Conservation (phyloP, 164 flowering plant genomes). For the Stephania yunnanensis region DNA sequence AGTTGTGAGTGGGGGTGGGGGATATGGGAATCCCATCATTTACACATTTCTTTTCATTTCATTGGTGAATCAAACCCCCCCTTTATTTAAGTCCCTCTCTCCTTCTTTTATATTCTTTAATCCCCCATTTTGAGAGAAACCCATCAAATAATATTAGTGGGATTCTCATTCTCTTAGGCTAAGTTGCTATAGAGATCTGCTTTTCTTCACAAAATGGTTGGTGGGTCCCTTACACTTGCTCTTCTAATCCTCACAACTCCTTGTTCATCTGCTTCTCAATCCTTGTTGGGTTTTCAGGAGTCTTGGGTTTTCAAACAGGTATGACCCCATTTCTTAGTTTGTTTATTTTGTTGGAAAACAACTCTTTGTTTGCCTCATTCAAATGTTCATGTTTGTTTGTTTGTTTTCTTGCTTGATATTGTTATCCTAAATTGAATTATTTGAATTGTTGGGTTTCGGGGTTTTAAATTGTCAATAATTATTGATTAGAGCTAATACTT, state of each 20-base stretch:
- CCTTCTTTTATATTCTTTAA: background rate
- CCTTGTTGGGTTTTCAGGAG: conserved; percentile 10
- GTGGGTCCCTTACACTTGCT: conserved; percentile 27
- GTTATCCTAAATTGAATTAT: background rate
- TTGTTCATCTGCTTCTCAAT: conserved; percentile 9
- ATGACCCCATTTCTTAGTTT: background rate
- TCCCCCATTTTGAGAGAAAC: background rate
- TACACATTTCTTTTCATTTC: background rate
- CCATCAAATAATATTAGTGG: conserved; percentile 15
- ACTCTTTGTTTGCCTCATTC: background rate
- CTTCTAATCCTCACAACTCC: conserved; percentile 6
- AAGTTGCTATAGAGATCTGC: conserved; percentile 9
- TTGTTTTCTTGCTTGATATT: background rate
- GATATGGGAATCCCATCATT: background rate
- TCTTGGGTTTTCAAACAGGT: conserved; percentile 21
- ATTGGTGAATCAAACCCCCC: background rate
- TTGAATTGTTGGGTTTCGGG: background rate
- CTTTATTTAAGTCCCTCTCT: background rate
- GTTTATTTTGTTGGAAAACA: background rate
- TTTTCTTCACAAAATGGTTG: conserved; percentile 12
- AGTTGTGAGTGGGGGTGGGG: background rate
- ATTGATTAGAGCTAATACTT: background rate
- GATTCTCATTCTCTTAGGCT: conserved; percentile 33
- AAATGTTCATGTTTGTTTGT: background rate
- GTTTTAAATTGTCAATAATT: background rate